These are phyloP conservation scores for Spergularia bocconei DNA, from an alignment of 148 eudicot species.

Conservation along the genomic window DNA sequence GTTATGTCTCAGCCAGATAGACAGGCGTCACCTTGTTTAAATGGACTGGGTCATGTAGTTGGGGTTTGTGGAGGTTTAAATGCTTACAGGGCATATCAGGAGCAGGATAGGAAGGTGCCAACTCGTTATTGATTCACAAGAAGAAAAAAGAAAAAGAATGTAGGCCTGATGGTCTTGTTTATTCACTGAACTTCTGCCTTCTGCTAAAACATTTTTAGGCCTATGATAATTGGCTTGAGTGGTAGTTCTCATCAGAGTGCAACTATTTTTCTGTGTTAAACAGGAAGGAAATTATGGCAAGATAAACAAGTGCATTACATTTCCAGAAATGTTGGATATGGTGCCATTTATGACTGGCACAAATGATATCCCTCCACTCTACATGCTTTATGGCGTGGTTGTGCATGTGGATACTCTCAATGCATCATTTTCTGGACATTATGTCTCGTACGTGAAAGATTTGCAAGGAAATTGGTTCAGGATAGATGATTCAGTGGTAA, in stretches of 20 bases:
- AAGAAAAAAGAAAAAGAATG: neutral
- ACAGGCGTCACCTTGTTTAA: too few relatives aligned
- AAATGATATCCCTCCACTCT: conserved; percentile 80
- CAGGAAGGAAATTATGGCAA: conserved; percentile 95
- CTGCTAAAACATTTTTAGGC: neutral
- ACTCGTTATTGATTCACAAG: too few relatives aligned
- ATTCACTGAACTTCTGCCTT: neutral
- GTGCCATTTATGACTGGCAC: conserved; percentile 87
- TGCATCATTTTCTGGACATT: conserved; percentile 96
- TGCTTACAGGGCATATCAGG: too few relatives aligned
- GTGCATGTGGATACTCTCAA: conserved; percentile 89
- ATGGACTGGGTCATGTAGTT: too few relatives aligned
- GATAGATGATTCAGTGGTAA: conserved; percentile 87
- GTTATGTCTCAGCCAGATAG: too few relatives aligned
- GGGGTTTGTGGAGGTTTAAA: too few relatives aligned
- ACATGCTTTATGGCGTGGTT: conserved; percentile 84
- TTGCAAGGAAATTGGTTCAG: conserved; percentile 79
- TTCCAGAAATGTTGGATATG: conserved; percentile 94
- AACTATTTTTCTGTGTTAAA: neutral
- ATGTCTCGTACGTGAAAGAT: conserved; percentile 83
- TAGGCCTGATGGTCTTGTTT: neutral
- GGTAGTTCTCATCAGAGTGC: neutral
- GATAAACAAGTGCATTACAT: conserved; percentile 80
- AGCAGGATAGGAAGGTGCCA: too few relatives aligned
- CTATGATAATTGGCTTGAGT: neutral